These are phyloP conservation scores for Bipolaris zeicola DNA, from an alignment of 2,329 filamentous ascomycete species.

Conservation along the genomic window DNA sequence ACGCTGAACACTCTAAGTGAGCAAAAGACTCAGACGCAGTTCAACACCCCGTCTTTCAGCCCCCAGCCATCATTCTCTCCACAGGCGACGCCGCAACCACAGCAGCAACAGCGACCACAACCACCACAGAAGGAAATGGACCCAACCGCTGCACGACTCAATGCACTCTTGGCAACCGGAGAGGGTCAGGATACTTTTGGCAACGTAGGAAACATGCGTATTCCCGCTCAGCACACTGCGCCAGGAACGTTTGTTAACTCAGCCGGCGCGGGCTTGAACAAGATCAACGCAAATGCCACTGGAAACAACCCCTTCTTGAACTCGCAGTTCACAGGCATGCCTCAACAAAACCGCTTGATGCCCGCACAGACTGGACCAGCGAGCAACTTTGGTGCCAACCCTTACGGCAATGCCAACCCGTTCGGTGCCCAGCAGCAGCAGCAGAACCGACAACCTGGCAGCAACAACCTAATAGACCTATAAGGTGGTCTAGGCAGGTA, in stretches of 20 bases:
- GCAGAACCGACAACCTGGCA: slow-evolving; percentile 51
- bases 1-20: slow-evolving; percentile 79
- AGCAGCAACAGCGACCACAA: slow-evolving; percentile 47
- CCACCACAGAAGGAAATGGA: slow-evolving; percentile 54
- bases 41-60: slow-evolving; percentile 60
- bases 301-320: slow-evolving; percentile 90
- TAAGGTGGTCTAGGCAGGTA: slow-evolving; percentile 31
- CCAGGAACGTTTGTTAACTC: slow-evolving; percentile 97
- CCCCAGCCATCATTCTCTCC: slow-evolving; percentile 53
- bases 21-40: slow-evolving; percentile 75
- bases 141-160: slow-evolving; percentile 74
- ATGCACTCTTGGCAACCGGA: slow-evolving; percentile 81
- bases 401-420: slow-evolving; percentile 58
- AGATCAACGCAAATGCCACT: slow-evolving; percentile 69
- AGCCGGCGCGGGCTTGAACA: slow-evolving; percentile 78
- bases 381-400: slow-evolving; percentile 52
- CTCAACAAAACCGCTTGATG: slow-evolving; percentile 54
- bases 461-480: slow-evolving; percentile 67
- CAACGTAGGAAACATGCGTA: slow-evolving; percentile 93
- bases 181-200: slow-evolving; percentile 98
- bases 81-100: slow-evolving; percentile 49
- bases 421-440: slow-evolving; percentile 56
- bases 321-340: slow-evolving; percentile 76
- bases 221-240: slow-evolving; percentile 94
- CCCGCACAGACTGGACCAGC: slow-evolving; percentile 60